Conservation (phyloP, 1,284 basidiomycete species). For the Testicularia cyperi region DNA sequence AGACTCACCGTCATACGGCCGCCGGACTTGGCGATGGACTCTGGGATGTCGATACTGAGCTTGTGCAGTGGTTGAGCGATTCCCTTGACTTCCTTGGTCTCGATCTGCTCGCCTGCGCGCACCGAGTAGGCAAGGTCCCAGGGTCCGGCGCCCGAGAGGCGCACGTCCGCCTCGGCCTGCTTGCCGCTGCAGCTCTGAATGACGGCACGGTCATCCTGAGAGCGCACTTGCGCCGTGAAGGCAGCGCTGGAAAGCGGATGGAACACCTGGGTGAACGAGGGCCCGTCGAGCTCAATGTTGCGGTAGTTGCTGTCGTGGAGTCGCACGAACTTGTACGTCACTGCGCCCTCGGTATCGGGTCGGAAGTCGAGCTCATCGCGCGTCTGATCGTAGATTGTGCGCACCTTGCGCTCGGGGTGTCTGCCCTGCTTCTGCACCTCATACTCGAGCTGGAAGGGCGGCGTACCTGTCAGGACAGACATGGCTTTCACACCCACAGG, state of each 20-base stretch:
- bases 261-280: slow-evolving; percentile 51
- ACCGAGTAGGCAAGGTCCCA: slow-evolving; percentile 55
- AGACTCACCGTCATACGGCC: slow-evolving; percentile 79
- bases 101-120: slow-evolving; percentile 23
- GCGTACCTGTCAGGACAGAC: slow-evolving; percentile 81
- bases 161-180: slow-evolving; percentile 46
- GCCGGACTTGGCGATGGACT: slow-evolving; percentile 68
- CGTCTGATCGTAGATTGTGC: slow-evolving; percentile 68
- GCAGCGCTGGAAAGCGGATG: slow-evolving; percentile 55
- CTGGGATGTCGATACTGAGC: slow-evolving; percentile 59
- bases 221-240: slow-evolving; percentile 41
- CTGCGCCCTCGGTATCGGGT: slow-evolving; percentile 84
- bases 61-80: slow-evolving; percentile 50
- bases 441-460: slow-evolving; percentile 84
- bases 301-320: slow-evolving; percentile 84
- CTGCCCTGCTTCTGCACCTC: slow-evolving; percentile 68
- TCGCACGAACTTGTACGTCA: slow-evolving; percentile 78
- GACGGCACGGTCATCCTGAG: slow-evolving; percentile 33
- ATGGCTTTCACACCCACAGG: slow-evolving; percentile 87
- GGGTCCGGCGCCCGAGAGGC: slow-evolving; percentile 51
- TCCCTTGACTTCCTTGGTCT: slow-evolving; percentile 40
- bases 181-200: slow-evolving; percentile 56
- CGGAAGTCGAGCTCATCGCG: slow-evolving; percentile 82
- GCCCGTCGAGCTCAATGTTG: slow-evolving; percentile 62
- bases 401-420: slow-evolving; percentile 61